phyloP scores from a whole-genome alignment of 805 yeast genomes.

The Myxozyma kluyveri region DNA sequence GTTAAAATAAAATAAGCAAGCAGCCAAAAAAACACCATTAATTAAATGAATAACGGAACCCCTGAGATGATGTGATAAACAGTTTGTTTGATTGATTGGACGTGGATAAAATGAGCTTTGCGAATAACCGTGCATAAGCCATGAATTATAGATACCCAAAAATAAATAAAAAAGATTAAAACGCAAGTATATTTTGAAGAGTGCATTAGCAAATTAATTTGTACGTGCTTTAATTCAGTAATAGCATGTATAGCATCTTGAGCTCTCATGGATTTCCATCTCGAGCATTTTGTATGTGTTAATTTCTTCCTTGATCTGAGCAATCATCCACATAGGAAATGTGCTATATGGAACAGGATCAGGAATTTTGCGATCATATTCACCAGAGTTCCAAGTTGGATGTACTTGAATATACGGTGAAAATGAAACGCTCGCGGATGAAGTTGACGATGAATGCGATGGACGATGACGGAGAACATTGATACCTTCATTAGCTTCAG shows the following conservation, averaged over 20 bases:
- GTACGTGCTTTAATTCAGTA: conserved; percentile 43
- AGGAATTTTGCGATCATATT: conserved; percentile 64
- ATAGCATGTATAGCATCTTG: conserved; percentile 80
- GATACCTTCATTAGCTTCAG: background rate
- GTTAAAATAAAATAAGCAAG: too few species aligned
- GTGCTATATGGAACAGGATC: conserved; percentile 23
- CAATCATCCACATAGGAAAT: conserved; percentile 55
- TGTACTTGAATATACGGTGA: conserved; percentile 79
- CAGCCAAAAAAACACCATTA: too few species aligned
- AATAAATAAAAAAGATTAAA: too few species aligned
- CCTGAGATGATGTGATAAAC: too few species aligned
- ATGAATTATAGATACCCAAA: too few species aligned
- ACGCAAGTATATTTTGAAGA: background rate
- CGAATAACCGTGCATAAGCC: too few species aligned
- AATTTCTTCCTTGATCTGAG: conserved; percentile 79
- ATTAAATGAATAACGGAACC: too few species aligned
- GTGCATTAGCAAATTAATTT: background rate
- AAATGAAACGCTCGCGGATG: conserved; percentile 50
- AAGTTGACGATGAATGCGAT: background rate
- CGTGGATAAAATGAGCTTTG: too few species aligned
- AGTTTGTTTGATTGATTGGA: too few species aligned
- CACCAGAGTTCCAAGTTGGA: conserved; percentile 78
- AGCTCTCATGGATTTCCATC: conserved; percentile 80
- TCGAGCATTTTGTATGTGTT: conserved; percentile 65
- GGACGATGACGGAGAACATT: conserved; percentile 12